Evolutionary conservation across 352 stramenopile genomes (phyloP).

Genomic region (Globisporangium orthogonon): DNA sequence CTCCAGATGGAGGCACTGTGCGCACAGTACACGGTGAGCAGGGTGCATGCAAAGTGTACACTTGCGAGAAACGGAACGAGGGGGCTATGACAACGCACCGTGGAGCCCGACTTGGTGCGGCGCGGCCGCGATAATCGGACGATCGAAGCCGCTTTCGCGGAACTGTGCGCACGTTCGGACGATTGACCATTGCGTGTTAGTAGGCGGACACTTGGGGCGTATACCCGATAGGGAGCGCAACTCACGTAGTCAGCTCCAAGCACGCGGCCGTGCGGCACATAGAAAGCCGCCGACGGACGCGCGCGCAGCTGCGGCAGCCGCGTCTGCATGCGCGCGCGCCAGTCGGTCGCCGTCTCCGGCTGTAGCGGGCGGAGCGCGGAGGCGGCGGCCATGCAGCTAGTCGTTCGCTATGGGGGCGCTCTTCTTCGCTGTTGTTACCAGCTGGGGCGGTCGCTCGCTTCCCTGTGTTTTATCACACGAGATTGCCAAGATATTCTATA

Average conservation of each 20-base stretch:
- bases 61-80: too few relatives aligned
- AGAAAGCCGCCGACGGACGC: neutral
- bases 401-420: too few relatives aligned
- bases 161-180: constrained; percentile 13
- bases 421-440: too few relatives aligned
- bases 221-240: neutral
- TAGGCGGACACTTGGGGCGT: neutral
- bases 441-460: too few relatives aligned
- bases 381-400: neutral
- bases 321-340: constrained; percentile 17
- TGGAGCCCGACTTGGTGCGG: constrained; percentile 19
- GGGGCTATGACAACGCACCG: constrained; percentile 14
- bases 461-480: neutral
- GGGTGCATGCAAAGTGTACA: too few relatives aligned
- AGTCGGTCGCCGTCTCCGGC: constrained; percentile 12
- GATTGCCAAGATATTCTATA: neutral
- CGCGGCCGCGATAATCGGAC: constrained; percentile 16
- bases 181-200: too few relatives aligned
- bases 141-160: constrained; percentile 18
- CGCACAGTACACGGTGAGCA: neutral
- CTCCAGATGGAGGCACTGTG: constrained; percentile 2
- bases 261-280: neutral
- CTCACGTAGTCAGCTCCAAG: constrained; percentile 6
- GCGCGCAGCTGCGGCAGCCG: constrained; percentile 11
- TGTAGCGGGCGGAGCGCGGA: constrained; percentile 5